Conservation (phyloP, 148 eudicot genomes). For the Dysphania ambrosioides region DNA sequence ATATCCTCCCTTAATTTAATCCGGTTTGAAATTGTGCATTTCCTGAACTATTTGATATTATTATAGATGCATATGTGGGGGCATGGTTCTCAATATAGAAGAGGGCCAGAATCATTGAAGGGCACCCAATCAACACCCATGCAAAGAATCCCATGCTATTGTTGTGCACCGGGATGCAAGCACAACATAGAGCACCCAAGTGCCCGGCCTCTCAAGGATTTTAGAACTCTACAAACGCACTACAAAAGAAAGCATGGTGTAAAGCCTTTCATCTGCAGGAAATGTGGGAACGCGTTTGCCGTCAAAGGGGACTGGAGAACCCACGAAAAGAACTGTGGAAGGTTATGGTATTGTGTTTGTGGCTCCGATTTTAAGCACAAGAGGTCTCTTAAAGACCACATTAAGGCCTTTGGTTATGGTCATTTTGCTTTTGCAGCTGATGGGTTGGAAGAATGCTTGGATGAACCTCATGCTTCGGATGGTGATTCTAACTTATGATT, state of each 20-base stretch:
- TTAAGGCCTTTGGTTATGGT: constrained; percentile 42
- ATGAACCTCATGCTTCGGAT: constrained; percentile 29
- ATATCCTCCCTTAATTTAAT: too few relatives aligned
- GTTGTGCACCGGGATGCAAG: constrained; percentile 52
- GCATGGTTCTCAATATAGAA: constrained; percentile 61
- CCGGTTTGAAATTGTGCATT: too few relatives aligned
- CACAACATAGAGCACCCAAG: constrained; percentile 59
- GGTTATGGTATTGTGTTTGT: constrained; percentile 53
- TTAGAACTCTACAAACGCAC: constrained; percentile 58
- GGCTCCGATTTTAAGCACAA: constrained; percentile 67
- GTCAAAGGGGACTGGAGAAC: constrained; percentile 69
- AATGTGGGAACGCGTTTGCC: constrained; percentile 51
- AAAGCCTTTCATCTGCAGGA: constrained; percentile 49
- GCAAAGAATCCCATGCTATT: constrained; percentile 56
- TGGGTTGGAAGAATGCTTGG: constrained; percentile 18
- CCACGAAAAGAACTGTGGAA: constrained; percentile 66
- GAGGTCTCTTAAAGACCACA: constrained; percentile 50
- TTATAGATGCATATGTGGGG: constrained; percentile 71
- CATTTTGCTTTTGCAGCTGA: constrained; percentile 27
- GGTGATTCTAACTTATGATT: constrained; percentile 25
- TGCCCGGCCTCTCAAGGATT: constrained; percentile 52
- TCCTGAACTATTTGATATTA: too few relatives aligned
- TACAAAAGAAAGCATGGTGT: constrained; percentile 60
- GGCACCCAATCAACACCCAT: constrained; percentile 55
- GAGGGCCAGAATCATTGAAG: constrained; percentile 55